These are phyloP conservation scores for Raphanus sativus DNA, from an alignment of 345 rosid genomes.

Conservation along the genomic window DNA sequence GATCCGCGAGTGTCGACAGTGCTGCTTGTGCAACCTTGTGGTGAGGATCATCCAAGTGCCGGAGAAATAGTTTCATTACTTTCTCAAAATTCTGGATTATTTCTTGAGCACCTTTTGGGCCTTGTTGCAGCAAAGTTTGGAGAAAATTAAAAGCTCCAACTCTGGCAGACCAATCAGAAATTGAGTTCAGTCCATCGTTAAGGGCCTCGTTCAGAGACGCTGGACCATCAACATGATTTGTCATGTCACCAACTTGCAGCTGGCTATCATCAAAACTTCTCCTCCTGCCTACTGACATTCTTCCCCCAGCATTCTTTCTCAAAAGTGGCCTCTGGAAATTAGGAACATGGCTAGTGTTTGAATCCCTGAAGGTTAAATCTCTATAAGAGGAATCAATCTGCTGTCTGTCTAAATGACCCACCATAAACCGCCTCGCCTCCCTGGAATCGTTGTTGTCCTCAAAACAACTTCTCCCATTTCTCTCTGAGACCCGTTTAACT, in stretches of 20 bases:
- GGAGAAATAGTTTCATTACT: conserved; percentile 97
- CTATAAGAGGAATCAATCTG: conserved; percentile 58
- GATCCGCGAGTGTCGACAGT: conserved; percentile 88
- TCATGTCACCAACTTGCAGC: conserved; percentile 72
- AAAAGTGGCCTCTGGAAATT: conserved; percentile 95
- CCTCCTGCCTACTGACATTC: conserved; percentile 86
- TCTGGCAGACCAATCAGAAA: conserved; percentile 97
- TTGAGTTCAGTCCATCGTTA: conserved; percentile 80
- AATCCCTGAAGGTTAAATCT: conserved; percentile 66
- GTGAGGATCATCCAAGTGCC: conserved; percentile 98
- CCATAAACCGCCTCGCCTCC: conserved; percentile 52
- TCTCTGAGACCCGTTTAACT: conserved; percentile 68
- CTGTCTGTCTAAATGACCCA: conserved; percentile 66
- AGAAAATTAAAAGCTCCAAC: conserved; percentile 92
- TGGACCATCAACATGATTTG: conserved; percentile 77
- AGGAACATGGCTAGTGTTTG: conserved; percentile 74
- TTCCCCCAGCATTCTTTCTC: conserved; percentile 75
- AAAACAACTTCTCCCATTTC: conserved; percentile 62
- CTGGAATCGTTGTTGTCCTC: conserved; percentile 62
- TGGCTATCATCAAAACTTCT: conserved; percentile 94
- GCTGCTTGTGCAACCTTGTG: conserved; percentile 99
- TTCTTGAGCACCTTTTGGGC: conserved; percentile 92
- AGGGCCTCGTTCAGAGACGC: conserved; percentile 85
- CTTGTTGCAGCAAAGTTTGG: conserved; percentile 84
- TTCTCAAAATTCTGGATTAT: conserved; percentile 91